Evolutionary conservation across 768 basidiomycete genomes (phyloP).

Genomic region (Hypholoma sublateritium): DNA sequence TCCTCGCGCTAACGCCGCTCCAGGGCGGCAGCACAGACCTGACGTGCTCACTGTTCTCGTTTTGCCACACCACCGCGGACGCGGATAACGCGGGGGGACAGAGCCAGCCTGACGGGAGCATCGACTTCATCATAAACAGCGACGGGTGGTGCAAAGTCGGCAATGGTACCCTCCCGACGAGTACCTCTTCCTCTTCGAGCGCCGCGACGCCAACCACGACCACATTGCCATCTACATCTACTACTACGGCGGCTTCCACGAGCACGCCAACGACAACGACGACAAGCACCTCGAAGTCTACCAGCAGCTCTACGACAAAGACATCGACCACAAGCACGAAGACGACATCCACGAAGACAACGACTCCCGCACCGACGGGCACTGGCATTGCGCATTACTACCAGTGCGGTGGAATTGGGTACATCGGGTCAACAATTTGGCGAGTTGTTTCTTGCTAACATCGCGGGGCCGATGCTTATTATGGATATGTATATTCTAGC

Average conservation of each 20-base stretch:
- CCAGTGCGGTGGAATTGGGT: conserved; percentile 11
- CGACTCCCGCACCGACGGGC: not conserved
- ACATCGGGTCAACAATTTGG: conserved; percentile 8
- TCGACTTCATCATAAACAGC: conserved; percentile 30
- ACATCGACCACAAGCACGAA: not conserved
- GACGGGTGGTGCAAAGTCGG: conserved; percentile 31
- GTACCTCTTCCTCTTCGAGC: too few species aligned
- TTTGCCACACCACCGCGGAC: conserved; percentile 26
- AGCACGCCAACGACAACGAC: not conserved
- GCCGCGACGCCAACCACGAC: not conserved
- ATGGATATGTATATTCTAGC: not conserved
- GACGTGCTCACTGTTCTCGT: conserved; percentile 33
- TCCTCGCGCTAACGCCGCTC: not conserved
- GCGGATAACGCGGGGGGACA: conserved; percentile 34
- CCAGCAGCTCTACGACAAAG: not conserved
- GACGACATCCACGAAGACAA: not conserved
- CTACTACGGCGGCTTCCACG: not conserved
- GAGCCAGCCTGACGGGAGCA: conserved; percentile 31
- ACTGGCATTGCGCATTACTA: conserved; percentile 11
- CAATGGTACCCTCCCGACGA: not conserved
- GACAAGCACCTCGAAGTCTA: not conserved
- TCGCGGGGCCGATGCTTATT: too few species aligned
- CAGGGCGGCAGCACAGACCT: conserved; percentile 34
- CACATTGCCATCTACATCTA: not conserved
- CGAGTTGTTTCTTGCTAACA: not conserved